Evolutionary conservation across 2,329 filamentous ascomycete genomes (phyloP).

Genomic region (Beauveria scarabaeidicola): DNA sequence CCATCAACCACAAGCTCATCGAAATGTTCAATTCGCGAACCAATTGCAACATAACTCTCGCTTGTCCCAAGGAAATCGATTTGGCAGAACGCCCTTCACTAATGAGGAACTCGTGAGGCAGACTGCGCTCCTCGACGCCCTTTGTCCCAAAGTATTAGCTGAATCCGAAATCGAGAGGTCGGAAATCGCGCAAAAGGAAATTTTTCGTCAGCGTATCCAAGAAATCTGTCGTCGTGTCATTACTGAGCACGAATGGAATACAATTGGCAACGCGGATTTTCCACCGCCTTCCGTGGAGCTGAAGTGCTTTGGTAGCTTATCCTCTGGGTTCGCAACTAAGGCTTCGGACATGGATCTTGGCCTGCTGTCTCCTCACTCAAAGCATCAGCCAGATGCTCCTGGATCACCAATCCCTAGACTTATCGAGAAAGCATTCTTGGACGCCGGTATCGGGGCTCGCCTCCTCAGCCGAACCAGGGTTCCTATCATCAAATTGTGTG

Average conservation of each 20-base stretch:
- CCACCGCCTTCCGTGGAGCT: conserved; percentile 52
- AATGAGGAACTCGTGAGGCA: conserved; percentile 42
- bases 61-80: conserved; percentile 16
- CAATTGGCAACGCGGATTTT: conserved; percentile 35
- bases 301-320: conserved; percentile 73
- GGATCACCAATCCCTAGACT: conserved; percentile 61
- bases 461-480: conserved; percentile 72
- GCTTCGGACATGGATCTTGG: conserved; percentile 88
- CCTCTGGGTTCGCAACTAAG: conserved; percentile 77
- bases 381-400: conserved; percentile 41
- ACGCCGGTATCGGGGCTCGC: conserved; percentile 64
- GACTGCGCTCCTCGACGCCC: conserved; percentile 37
- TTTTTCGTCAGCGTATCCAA: conserved; percentile 59
- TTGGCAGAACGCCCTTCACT: conserved; percentile 22
- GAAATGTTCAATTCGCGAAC: conserved; percentile 15
- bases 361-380: conserved; percentile 57
- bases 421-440: conserved; percentile 66
- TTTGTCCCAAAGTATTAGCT: conserved; percentile 38
- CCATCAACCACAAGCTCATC: not conserved
- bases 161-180: conserved; percentile 52
- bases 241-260: conserved; percentile 38
- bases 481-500: conserved; percentile 80
- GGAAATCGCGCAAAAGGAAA: conserved; percentile 64
- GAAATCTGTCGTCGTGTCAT: conserved; percentile 54
- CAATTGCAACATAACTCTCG: conserved; percentile 13